Conservation (phyloP, 257 asterid species). For the Salvia miltiorrhiza region DNA sequence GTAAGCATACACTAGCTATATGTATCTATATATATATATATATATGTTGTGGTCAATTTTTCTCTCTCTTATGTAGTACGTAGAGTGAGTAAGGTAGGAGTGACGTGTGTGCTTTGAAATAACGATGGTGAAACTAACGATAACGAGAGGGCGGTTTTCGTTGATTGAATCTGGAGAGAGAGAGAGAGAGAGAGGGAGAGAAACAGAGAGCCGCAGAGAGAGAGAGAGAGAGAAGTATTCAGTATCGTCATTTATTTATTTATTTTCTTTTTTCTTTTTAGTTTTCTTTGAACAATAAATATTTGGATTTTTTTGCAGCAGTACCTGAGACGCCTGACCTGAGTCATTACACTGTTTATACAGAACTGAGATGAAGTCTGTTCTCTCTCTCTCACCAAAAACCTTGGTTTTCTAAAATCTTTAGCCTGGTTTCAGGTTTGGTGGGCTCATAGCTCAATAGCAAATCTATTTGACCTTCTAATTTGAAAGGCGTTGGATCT, state of each 20-base stretch:
- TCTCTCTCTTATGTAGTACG: neutral
- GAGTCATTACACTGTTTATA: neutral
- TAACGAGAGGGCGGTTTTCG: conserved; percentile 24
- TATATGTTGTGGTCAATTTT: neutral
- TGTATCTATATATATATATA: neutral
- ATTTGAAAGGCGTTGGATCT: too few species aligned
- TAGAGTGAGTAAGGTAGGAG: neutral
- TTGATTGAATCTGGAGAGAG: conserved; percentile 38
- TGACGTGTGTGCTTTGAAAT: conserved; percentile 14
- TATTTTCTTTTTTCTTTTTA: neutral
- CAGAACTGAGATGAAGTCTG: too few species aligned
- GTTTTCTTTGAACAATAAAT: neutral
- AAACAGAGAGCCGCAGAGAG: neutral
- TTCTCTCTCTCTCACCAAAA: too few species aligned
- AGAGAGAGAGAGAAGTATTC: conserved; percentile 9
- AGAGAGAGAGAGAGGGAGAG: conserved; percentile 10
- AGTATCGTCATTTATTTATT: conserved; percentile 16
- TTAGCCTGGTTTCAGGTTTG: too few species aligned
- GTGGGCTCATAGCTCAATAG: too few species aligned
- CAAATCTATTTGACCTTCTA: too few species aligned
- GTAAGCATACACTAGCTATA: neutral
- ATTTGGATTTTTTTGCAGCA: neutral
- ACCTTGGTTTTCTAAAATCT: too few species aligned
- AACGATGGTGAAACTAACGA: conserved; percentile 35
- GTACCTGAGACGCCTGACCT: neutral